Conservation (phyloP, 148 eudicot species). For the Nepenthes gracilis region DNA sequence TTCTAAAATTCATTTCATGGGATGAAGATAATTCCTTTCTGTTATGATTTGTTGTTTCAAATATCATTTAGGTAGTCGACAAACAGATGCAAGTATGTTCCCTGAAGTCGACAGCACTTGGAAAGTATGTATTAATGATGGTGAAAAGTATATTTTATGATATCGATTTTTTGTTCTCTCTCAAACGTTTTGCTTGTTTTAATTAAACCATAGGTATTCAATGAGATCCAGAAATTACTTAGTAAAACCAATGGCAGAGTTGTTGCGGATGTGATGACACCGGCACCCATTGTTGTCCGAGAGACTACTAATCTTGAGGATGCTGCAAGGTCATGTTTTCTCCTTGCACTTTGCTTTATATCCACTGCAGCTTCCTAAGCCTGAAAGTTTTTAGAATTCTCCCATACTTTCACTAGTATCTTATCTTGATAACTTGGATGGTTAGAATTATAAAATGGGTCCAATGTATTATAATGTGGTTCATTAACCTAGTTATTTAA, state of each 20-base stretch:
- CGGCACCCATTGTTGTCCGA: constrained; percentile 73
- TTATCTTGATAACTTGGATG: too few species aligned
- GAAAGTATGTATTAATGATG: constrained; percentile 47
- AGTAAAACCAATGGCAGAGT: constrained; percentile 74
- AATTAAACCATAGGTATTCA: constrained; percentile 46
- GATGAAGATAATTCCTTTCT: too few species aligned
- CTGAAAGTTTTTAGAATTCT: too few species aligned
- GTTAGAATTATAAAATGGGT: too few species aligned
- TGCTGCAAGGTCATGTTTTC: constrained; percentile 60
- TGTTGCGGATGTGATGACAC: constrained; percentile 90
- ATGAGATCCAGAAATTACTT: constrained; percentile 75
- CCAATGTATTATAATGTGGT: too few species aligned
- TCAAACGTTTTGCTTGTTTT: neutral
- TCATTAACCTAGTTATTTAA: too few species aligned
- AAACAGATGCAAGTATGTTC: constrained; percentile 65
- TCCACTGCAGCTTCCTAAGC: neutral
- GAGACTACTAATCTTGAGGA: constrained; percentile 90
- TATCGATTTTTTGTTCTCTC: neutral
- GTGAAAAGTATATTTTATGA: neutral
- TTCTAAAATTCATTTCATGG: too few species aligned
- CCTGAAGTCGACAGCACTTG: constrained; percentile 90
- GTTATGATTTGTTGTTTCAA: too few species aligned
- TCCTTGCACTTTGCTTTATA: neutral
- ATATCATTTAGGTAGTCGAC: constrained; percentile 36
- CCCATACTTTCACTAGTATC: too few species aligned